phyloP scores from a whole-genome alignment of 805 yeast genomes.

The Yarrowia osloensis region DNA sequence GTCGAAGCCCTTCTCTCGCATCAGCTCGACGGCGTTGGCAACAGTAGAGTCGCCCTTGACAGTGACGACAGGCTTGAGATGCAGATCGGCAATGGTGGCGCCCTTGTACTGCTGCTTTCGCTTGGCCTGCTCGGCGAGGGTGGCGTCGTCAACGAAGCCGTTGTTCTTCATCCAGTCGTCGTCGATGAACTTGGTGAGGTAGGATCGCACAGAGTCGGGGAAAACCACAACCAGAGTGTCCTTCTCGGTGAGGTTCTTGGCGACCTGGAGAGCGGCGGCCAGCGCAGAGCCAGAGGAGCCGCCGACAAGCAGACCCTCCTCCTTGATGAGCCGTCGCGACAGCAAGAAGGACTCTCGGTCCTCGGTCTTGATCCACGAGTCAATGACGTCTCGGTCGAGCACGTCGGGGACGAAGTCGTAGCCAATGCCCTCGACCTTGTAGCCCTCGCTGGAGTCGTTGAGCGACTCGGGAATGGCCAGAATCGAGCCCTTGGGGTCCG shows the following conservation, averaged over 20 bases:
- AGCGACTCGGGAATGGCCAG: constrained; percentile 76
- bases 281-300: constrained; percentile 88
- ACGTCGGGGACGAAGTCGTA: constrained; percentile 87
- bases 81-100: constrained; percentile 66
- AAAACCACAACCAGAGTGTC: constrained; percentile 77
- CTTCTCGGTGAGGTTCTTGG: constrained; percentile 66
- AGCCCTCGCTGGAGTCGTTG: constrained; percentile 57
- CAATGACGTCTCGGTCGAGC: constrained; percentile 63
- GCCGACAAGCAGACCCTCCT: constrained; percentile 85
- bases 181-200: constrained; percentile 82
- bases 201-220: constrained; percentile 87
- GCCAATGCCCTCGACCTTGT: constrained; percentile 89
- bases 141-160: constrained; percentile 62
- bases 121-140: constrained; percentile 45
- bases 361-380: constrained; percentile 83
- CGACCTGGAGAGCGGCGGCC: constrained; percentile 72
- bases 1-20: constrained; percentile 77
- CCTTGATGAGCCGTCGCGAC: constrained; percentile 78
- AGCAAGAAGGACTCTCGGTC: constrained; percentile 76
- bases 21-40: constrained; percentile 63
- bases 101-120: constrained; percentile 48
- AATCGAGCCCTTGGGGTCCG: constrained; percentile 86
- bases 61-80: constrained; percentile 78
- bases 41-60: constrained; percentile 62
- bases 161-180: constrained; percentile 88